Base-by-base conservation (phyloP, 306 rosid genomes). In the Dryas octopetala region DNA sequence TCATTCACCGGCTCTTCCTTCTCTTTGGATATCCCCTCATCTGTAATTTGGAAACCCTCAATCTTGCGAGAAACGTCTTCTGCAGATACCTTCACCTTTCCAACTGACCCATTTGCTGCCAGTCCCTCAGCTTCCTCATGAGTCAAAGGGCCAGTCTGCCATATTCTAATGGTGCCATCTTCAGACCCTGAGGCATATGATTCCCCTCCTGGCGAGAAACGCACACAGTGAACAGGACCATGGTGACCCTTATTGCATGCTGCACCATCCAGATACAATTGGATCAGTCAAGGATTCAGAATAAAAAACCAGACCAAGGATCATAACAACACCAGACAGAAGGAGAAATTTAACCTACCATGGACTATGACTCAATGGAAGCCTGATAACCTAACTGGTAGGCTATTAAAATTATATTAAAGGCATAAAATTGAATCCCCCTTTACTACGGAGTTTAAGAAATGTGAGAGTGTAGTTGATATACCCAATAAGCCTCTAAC, bases 231-330 rank as follows among this genome's bases (percentile, higher is more conserved):
- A 6, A 96, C 98, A 15, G 99, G 99, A 78, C 99, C 99, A 66
- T 96, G 99, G 84, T 96, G 99, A 66, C 99, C 99, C 86, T 92
- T 96, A 81, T 96, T 96, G 88, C 99, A 96, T 23, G 89, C 99
- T 96, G 89, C 86, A 32, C 38, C 38, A 91, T 71, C 50, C 28
- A 85, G 48, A 76, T 44, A 61, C 46, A 79, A 32, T 10, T 5
- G 8, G 48, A 12, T 58, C 26, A 50, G 23, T 26, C 12, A 17
- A 73, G 45, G 49, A 49, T 51, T 16, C 60, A 55, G 41, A 43
- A 47, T 46, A 28, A 7, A 66, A 67, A 68, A 72, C 32, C 23
- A 54, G 7, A 58, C 7, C 14, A 0, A 40, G 32, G 23, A 71
- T 16, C 14, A 19, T 53, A 68, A 32, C 63, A 59, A 46, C 68